Base-by-base conservation (phyloP, 805 yeast species). In the Saturnispora quitensis region DNA sequence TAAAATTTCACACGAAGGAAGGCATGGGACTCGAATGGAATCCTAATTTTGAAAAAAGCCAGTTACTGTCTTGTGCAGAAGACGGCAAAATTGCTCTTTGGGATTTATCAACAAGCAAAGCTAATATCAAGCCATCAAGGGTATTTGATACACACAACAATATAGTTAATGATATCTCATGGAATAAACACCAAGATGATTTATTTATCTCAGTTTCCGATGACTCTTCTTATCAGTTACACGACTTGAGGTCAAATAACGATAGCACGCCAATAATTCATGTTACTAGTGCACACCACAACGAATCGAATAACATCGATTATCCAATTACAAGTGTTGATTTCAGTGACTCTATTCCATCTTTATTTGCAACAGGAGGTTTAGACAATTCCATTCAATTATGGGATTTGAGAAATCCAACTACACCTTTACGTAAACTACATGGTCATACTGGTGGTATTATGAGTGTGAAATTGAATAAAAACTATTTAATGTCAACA, bases 1-100 rank as follows among this genome's bases (percentile, higher is more conserved):
- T 79, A 49, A 73, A 74, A 54, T 77, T 71, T 60, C 95, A 88
- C 67, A 67, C 71, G 12, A 71, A 68, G 51, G 89, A 83, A 58
- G 95, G 95, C 1, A 80, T 73, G 61, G 86, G 84, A 2, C 66
- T 89, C 47, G 82, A 82, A 55, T 88, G 95, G 95, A 69, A 76
- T 52, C 69, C 73, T 22, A 56, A 56, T 24, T 17, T 4, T 8
- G 57, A 55, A 35, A 60, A 56, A 4, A 71, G 75, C 40, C 66
- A 66, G 53, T 72, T 89, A 31, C 68, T 82, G 12, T 73, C 89
- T 1, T 86, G 87, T 2, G 74, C 88, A 4, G 80, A 78, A 54
- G 95, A 87, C 63, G 66, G 76, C 15, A 76, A 77, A 27, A 78
- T 87, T 43, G 87, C 87, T 0, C 61, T 83, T 40, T 88, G 95